phyloP scores from a whole-genome alignment of 768 basidiomycete genomes.

The Lactifluus subvellereus region DNA sequence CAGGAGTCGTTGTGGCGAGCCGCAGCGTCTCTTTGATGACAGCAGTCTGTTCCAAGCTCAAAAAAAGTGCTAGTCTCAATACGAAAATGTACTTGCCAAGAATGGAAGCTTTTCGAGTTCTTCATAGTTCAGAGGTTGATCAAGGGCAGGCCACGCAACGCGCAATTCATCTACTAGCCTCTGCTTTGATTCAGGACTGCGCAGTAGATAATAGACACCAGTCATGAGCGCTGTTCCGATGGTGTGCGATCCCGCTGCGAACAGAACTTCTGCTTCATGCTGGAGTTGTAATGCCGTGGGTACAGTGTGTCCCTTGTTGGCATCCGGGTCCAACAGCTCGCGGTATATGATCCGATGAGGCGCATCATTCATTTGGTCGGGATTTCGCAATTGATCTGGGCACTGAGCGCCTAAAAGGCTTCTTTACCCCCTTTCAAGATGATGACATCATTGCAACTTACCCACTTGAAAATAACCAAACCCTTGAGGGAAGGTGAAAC shows the following conservation, averaged over 20 bases:
- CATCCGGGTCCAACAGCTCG: conserved; percentile 6
- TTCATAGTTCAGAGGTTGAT: conserved; percentile 11
- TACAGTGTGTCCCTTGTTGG: background rate
- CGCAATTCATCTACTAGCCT: conserved; percentile 5
- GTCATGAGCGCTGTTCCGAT: conserved; percentile 16
- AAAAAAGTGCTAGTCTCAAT: background rate
- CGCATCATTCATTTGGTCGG: conserved; percentile 1
- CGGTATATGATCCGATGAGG: conserved; percentile 17
- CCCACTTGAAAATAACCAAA: background rate
- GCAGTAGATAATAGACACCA: conserved; percentile 6
- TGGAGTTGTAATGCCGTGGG: background rate
- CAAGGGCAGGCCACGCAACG: conserved; percentile 8
- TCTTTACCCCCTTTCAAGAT: background rate
- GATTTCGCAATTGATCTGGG: conserved; percentile 7
- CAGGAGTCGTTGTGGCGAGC: background rate
- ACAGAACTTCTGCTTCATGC: conserved; percentile 11
- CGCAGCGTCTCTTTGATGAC: conserved; percentile 18
- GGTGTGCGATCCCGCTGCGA: conserved; percentile 16
- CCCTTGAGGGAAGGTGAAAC: conserved; percentile 3
- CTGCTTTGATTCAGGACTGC: background rate
- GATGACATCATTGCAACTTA: background rate
- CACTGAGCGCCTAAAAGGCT: background rate
- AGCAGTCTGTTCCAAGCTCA: conserved; percentile 7
- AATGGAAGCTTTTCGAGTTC: conserved; percentile 15
- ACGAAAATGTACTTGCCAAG: conserved; percentile 4